Evolutionary conservation across 352 stramenopile genomes (phyloP), one percentile per base, ranked within the genome.

Genomic region (Globisporangium acanthophoron): DNA sequence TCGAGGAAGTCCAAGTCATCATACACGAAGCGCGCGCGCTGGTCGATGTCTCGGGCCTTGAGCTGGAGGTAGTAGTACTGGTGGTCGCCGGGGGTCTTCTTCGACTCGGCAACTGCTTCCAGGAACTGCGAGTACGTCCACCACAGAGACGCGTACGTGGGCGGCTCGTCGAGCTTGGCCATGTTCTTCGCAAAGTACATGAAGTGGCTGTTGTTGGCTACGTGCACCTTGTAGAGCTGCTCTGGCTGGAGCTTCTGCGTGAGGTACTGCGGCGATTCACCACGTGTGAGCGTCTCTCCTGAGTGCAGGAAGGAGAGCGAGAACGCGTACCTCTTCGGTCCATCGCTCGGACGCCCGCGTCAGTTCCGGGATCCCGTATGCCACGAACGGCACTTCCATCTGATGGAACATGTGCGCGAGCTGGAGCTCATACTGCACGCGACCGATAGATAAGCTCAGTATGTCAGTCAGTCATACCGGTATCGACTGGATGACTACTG

Each of bases 341-440:
- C 96, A 99, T 33, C 78, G 71, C 53, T 82, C 65, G 0, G 77
- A 66, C 0, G 90, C 80, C 13, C 62, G 59, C 5, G 78, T 70
- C 7, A 98, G 83, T 43, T 86, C 70, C 0, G 95, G 95, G 64
- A 98, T 87, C 39, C 92, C 89, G 56, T 96, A 92, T 5, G 94
- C 65, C 16, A 98, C 80, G 71, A 98, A 98, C 7, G 96, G 96
- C 39, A 98, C 75, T 62, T 99, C 94, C 62, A 88, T 89, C 29
- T 93, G 69, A 21, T 93, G 74, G 66, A 96, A 91, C 27, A 95
- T 81, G 61, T 98, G 92, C 45, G 79, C 71, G 40, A 96, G 67
- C 48, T 97, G 79, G 5, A 86, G 84, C 29, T 87, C 67, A 70
- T 96, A 79, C 73, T 93, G 55, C 57, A 2, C 9, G 4, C n/a